Percentiles rank a stretch among this genome's conserved stretches.
Conservation (phyloP, 495 filamentous ascomycete genomes). For the Xylaria flabelliformis region DNA sequence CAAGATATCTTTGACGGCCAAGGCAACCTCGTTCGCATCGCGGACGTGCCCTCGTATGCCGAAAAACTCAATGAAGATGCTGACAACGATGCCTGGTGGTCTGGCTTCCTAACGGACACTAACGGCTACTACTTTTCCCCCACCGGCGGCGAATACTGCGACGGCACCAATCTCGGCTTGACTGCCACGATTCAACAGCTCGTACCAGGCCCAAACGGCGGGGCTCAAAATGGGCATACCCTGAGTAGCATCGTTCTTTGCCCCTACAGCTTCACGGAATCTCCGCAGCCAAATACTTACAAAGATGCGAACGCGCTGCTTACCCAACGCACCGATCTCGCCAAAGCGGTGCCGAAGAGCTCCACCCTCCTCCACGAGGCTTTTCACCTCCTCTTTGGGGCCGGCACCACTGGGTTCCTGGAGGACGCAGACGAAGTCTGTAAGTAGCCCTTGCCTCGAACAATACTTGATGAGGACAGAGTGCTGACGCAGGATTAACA, state of each 20-base stretch:
- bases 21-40: background rate
- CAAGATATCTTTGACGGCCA: background rate
- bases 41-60: background rate
- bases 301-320: background rate
- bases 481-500: no score
- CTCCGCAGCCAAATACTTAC: background rate
- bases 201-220: background rate
- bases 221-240: background rate
- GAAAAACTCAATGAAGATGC: background rate
- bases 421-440: background rate
- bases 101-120: background rate
- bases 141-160: background rate
- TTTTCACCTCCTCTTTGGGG: background rate
- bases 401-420: background rate
- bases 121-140: slow-evolving; percentile 16
- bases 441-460: background rate
- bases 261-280: background rate
- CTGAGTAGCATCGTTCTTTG: background rate
- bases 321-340: background rate
- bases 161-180: background rate
- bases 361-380: slow-evolving; percentile 1
- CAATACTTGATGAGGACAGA: no score
- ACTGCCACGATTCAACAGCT: background rate
- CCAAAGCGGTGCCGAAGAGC: slow-evolving; percentile 7
- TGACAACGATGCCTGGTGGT: slow-evolving; percentile 5